phyloP scores from a whole-genome alignment of 208 protist species.

The Crithidia acanthocephali region DNA sequence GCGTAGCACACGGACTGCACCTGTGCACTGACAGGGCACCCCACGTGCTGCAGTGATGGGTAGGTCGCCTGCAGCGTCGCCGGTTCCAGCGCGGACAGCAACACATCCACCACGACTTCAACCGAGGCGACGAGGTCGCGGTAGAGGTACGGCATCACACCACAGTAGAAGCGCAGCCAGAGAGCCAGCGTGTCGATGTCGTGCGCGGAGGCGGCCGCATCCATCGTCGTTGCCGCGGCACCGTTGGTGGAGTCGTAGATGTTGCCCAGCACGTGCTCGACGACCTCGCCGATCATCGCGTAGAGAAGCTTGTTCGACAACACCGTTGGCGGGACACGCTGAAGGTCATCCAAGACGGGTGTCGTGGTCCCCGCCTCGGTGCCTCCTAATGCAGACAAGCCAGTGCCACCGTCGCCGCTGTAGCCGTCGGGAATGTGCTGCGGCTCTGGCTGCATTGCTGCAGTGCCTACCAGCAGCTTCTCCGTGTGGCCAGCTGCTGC shows the following conservation, averaged over 20 bases:
- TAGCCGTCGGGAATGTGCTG: no score
- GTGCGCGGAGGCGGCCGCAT: background rate
- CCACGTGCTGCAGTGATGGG: background rate
- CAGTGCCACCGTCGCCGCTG: background rate
- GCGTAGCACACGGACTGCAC: constrained; percentile 17
- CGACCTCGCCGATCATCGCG: constrained; percentile 26
- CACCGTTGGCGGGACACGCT: constrained; percentile 10
- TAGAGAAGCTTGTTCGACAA: constrained; percentile 34
- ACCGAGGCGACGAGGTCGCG: constrained; percentile 35
- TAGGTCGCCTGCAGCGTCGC: background rate
- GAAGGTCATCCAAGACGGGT: constrained; percentile 20
- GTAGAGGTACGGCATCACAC: constrained; percentile 39
- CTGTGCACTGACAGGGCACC: background rate
- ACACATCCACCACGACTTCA: constrained; percentile 29
- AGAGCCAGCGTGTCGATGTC: constrained; percentile 24
- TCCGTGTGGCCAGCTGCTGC: background rate
- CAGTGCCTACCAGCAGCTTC: background rate
- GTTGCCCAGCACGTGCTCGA: constrained; percentile 20
- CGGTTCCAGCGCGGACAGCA: constrained; percentile 30
- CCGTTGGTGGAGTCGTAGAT: background rate
- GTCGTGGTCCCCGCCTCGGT: constrained; percentile 2
- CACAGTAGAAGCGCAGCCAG: constrained; percentile 38
- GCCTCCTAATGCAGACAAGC: background rate
- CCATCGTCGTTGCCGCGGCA: background rate
- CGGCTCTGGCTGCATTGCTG: background rate